Conservation (phyloP, 208 protist species). For the Crithidia thermophila region DNA sequence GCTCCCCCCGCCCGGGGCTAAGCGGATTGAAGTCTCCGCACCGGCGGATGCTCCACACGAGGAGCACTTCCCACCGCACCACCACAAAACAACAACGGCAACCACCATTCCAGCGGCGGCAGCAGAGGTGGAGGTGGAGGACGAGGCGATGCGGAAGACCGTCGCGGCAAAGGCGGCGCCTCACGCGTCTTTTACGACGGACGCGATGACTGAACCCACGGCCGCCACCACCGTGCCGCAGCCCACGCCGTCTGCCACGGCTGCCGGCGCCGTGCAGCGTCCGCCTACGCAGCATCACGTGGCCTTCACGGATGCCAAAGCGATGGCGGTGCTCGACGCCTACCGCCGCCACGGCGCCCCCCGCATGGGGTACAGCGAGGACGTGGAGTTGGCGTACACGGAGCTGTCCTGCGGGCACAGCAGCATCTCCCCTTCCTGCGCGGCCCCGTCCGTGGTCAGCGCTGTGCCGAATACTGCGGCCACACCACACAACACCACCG, state of each 20-base stretch:
- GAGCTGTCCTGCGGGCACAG: conserved; percentile 34
- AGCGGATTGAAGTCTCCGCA: neutral
- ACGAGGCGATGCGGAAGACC: conserved; percentile 20
- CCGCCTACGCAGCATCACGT: conserved; percentile 4
- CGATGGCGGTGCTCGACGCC: conserved; percentile 14
- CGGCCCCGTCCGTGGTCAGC: conserved; percentile 19
- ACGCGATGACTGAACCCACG: neutral
- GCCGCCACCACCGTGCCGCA: neutral
- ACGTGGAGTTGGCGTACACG: conserved; percentile 37
- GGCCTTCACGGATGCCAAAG: conserved; percentile 13
- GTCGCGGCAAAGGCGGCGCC: conserved; percentile 18
- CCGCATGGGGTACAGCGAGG: conserved; percentile 6
- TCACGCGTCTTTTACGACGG: neutral
- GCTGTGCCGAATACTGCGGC: too few species aligned
- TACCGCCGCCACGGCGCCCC: conserved; percentile 8
- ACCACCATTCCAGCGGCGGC: neutral
- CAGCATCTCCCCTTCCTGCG: conserved; percentile 30
- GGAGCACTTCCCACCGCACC: too few species aligned
- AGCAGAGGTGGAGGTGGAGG: neutral
- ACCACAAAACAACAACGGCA: neutral
- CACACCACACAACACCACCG: too few species aligned
- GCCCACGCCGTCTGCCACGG: neutral
- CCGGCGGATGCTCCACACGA: neutral
- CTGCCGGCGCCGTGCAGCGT: neutral
- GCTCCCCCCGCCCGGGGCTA: conserved; percentile 11